Percentiles rank a stretch among this genome's conserved stretches.
These are phyloP conservation scores for Claviceps lovelessii DNA, from an alignment of 2,329 filamentous ascomycete genomes.

Conservation along the genomic window DNA sequence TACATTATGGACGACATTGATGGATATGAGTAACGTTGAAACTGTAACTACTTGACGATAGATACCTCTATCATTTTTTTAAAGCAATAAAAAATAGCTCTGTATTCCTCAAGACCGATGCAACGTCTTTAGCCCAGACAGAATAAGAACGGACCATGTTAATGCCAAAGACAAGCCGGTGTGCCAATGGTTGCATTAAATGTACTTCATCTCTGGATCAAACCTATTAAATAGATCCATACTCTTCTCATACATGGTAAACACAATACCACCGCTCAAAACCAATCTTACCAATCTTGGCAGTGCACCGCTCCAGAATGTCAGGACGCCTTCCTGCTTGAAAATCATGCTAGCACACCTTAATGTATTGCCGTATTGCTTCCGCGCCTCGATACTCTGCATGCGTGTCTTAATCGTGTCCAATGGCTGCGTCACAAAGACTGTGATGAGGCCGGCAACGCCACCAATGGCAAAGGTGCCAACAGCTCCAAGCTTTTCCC, in stretches of 20 bases:
- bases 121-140: not conserved
- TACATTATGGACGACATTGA: not conserved
- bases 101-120: too few relatives aligned
- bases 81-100: too few relatives aligned
- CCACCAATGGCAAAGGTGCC: slow-evolving; percentile 88
- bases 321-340: slow-evolving; percentile 74
- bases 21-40: not conserved
- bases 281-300: slow-evolving; percentile 74
- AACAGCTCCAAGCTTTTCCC: slow-evolving; percentile 79
- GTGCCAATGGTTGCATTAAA: slow-evolving; percentile 33
- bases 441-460: slow-evolving; percentile 78
- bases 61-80: not conserved
- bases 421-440: slow-evolving; percentile 60
- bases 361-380: slow-evolving; percentile 74
- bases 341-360: slow-evolving; percentile 72
- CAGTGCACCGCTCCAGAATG: slow-evolving; percentile 87
- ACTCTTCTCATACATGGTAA: slow-evolving; percentile 96
- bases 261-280: slow-evolving; percentile 90
- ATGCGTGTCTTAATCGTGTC: slow-evolving; percentile 96
- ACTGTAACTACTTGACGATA: not conserved
- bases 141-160: not conserved
- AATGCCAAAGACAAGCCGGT: not conserved
- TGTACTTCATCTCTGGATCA: slow-evolving; percentile 73
- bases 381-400: slow-evolving; percentile 82
- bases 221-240: slow-evolving; percentile 72